Base-by-base conservation (phyloP, 768 basidiomycete genomes). In the Fomitopsis serialis region DNA sequence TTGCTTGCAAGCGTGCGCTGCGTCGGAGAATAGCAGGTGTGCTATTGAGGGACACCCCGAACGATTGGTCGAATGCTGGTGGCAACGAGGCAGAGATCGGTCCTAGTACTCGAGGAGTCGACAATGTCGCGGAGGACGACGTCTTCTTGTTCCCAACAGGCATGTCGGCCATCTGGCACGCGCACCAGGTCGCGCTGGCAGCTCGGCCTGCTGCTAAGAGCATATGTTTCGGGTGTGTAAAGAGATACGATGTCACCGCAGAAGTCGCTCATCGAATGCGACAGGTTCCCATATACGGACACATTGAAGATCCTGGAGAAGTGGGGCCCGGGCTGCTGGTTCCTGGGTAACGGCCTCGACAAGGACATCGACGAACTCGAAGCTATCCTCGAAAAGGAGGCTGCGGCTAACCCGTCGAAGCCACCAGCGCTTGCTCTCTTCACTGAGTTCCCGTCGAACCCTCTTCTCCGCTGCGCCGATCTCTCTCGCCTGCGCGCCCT, bases 391-490 rank as follows among this genome's bases (percentile, higher is more conserved):
- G 72, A 75, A 45, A 63, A 70, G 9, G 78, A 80, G 60, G 65
- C 65, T 4, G 64, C 58, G 34, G 37, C 37, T 5, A 17, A 40
- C 37, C 37, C 8, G 6, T 40, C 37, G 37, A 66, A 76, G 50
- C 82, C 84, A 1, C 89, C 89, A 0, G 74, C 92, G 23, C 72
- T 92, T 7, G 83, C 92, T 0, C 75, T 98, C 37, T 93, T 94
- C 71, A 89, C 87, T 40, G 96, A 99, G 68, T 92, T 97, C 67
- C 95, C 96, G 0, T 94, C 92, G 0, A 99, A 99, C 65, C 96
- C 96, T 3, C 80, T 99, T 17, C 74, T 99, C 7, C 83, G 89
- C n/a, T 87, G 87, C 2, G 80, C 92, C 11, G 78, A 97, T 64
- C 74, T 99, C 2, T 75, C 79, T 19, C 77, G 84, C 11, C 72